These are phyloP conservation scores for Arthrobotrys musiformis DNA, from an alignment of 2,329 filamentous ascomycete species.

Conservation along the genomic window DNA sequence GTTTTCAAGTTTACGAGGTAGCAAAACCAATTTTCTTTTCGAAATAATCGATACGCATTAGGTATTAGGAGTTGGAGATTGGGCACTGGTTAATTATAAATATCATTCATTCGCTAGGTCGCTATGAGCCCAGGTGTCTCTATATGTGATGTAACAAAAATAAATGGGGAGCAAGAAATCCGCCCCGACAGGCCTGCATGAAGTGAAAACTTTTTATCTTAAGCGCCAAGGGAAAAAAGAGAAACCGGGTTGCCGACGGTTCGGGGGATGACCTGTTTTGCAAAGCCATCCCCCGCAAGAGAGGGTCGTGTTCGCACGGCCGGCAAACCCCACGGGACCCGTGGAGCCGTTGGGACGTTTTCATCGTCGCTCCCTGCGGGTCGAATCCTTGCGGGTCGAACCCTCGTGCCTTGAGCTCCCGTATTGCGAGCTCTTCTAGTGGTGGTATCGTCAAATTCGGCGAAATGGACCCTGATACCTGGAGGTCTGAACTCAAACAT, in stretches of 20 bases:
- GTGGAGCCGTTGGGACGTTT: neutral
- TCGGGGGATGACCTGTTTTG: neutral
- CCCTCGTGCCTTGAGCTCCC: neutral
- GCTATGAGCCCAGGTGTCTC: too few relatives aligned
- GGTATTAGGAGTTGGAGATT: too few relatives aligned
- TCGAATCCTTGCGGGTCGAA: neutral
- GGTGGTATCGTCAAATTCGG: too few relatives aligned
- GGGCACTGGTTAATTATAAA: too few relatives aligned
- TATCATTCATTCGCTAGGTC: too few relatives aligned
- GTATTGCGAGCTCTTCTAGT: too few relatives aligned
- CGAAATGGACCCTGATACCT: too few relatives aligned
- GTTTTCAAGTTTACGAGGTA: too few relatives aligned
- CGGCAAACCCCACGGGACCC: neutral
- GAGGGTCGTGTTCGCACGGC: neutral
- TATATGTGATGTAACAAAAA: neutral
- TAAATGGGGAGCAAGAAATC: neutral
- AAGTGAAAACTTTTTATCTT: neutral
- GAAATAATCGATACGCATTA: too few relatives aligned
- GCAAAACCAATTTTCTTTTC: too few relatives aligned
- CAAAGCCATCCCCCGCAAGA: neutral
- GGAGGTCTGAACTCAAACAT: neutral
- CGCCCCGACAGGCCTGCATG: too few relatives aligned
- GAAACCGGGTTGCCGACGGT: neutral
- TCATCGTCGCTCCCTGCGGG: neutral
- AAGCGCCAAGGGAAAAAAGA: neutral